These are phyloP conservation scores for Leccinum ponderosum DNA, from an alignment of 1,284 basidiomycete genomes.

Conservation along the genomic window DNA sequence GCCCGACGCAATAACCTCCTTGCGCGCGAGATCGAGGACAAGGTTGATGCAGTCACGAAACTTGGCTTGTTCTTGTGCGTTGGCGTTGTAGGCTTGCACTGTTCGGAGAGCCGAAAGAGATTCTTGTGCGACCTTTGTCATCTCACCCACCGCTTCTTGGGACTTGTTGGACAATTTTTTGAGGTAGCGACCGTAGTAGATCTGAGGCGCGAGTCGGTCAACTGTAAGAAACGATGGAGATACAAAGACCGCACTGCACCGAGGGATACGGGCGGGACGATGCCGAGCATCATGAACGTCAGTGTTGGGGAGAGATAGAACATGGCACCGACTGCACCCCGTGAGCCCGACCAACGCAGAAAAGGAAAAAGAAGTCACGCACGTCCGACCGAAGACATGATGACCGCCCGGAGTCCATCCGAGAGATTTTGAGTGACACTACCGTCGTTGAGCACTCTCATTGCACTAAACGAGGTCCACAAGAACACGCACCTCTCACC, in stretches of 20 bases:
- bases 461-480: background rate
- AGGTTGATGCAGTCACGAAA: slow-evolving; percentile 66
- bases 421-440: slow-evolving; percentile 91
- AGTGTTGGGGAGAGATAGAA: slow-evolving; percentile 91
- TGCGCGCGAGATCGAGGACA: slow-evolving; percentile 81
- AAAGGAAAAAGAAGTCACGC: slow-evolving; percentile 35
- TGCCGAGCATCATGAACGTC: slow-evolving; percentile 89
- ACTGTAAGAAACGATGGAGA: background rate
- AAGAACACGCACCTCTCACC: slow-evolving; percentile 74
- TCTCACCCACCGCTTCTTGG: slow-evolving; percentile 92
- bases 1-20: slow-evolving; percentile 89
- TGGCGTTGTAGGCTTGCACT: slow-evolving; percentile 88
- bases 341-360: slow-evolving; percentile 1
- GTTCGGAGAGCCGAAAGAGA: slow-evolving; percentile 92
- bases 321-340: slow-evolving; percentile 83
- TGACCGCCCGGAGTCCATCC: slow-evolving; percentile 84
- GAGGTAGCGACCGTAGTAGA: slow-evolving; percentile 94
- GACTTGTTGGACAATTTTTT: slow-evolving; percentile 90
- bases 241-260: slow-evolving; percentile 52
- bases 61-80: slow-evolving; percentile 70
- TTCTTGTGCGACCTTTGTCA: slow-evolving; percentile 93
- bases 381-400: slow-evolving; percentile 90
- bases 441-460: background rate
- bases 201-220: slow-evolving; percentile 40
- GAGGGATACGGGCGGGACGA: slow-evolving; percentile 94